Conservation (phyloP, 129 eudicot species). For the Oenanthe sinensis region DNA sequence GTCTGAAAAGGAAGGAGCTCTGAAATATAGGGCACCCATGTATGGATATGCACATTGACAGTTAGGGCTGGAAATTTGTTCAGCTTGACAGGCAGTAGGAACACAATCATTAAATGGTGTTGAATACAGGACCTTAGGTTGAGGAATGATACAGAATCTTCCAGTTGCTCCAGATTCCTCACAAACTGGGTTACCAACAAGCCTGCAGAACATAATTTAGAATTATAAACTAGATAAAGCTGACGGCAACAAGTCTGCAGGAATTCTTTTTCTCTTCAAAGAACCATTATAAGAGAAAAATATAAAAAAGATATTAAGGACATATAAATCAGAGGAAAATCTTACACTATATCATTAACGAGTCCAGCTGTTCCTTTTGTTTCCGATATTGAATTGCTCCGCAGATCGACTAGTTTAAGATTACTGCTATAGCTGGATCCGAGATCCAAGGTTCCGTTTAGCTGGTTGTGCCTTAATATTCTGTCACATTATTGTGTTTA, state of each 20-base stretch:
- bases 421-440: constrained; percentile 36
- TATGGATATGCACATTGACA: constrained; percentile 69
- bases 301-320: too few species aligned
- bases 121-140: constrained; percentile 21
- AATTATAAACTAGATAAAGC: neutral
- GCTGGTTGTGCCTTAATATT: constrained; percentile 35
- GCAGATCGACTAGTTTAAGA: constrained; percentile 47
- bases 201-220: constrained; percentile 32
- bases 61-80: constrained; percentile 48
- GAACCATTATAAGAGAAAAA: neutral
- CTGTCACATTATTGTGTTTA: constrained; percentile 22
- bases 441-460: constrained; percentile 47
- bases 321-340: neutral
- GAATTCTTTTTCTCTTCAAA: neutral
- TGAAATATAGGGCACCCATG: constrained; percentile 46
- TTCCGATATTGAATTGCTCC: constrained; percentile 30
- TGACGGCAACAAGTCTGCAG: constrained; percentile 39
- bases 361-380: constrained; percentile 19
- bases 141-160: constrained; percentile 33
- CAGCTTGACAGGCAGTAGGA: constrained; percentile 31
- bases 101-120: constrained; percentile 37
- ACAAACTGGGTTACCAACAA: constrained; percentile 55
- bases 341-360: constrained; percentile 32
- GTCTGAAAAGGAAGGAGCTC: constrained; percentile 71
- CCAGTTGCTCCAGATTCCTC: constrained; percentile 25